Evolutionary conservation across 2,329 filamentous ascomycete species (phyloP), one percentile per base, ranked within the genome.

Genomic region (Plectosphaerella cucumerina): DNA sequence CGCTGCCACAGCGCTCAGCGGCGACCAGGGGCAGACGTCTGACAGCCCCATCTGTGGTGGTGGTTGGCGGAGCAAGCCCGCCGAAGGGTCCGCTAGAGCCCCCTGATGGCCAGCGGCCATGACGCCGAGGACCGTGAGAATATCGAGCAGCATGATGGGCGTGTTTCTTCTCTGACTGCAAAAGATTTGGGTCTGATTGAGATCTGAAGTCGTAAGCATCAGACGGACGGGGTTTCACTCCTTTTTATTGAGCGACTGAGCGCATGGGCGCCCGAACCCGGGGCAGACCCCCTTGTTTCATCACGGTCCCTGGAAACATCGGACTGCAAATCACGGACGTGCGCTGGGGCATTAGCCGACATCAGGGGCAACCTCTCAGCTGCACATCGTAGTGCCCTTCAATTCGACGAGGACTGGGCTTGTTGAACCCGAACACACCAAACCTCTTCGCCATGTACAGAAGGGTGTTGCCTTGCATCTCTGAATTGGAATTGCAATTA

Each of bases 231-330:
- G 39, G n/a, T 42, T 20, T 18, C 39, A 18, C 11, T 42, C 35
- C 14, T 18, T 42, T 20, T 42, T 21, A 42, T 18, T 10, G 15
- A 17, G 39, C 17, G 39, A 20, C 39, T 9, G 18, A 15, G 17
- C 39, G 39, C n/a, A 5, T 42, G 39, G 39, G 39, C 39, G 35
- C 5, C n/a, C 3, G 26, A 10, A 6, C 39, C 39, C n/a, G 39
- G 39, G 39, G 39, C 6, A 12, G 10, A 20, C 3, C 39, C 18
- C 39, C 39, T 31, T 8, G 53, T 54, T 54, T 54, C 53, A 53
- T 49, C 42, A 44, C 34, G 18, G 45, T 22, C 11, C 15, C 44
- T 53, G 53, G 52, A 54, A 42, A 54, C 53, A 42, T 35, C 42
- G 26, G 14, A 48, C 42, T 18, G 39, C 18, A 17, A 17, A 42